These are phyloP conservation scores for Scheffersomyces quercinus DNA, from an alignment of 1,139 yeast species.

Conservation along the genomic window DNA sequence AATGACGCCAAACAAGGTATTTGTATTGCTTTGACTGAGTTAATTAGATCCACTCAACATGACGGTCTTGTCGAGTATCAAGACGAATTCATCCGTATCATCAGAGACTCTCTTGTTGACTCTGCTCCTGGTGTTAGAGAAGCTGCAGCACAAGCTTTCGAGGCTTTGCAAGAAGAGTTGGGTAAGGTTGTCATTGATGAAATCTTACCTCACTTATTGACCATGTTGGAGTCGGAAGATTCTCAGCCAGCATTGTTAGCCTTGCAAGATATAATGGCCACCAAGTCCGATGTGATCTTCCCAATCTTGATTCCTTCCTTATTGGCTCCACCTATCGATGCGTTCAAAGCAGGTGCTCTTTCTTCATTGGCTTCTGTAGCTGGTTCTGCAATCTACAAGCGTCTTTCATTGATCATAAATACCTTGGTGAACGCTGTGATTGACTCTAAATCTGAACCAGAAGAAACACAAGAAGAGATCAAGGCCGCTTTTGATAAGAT, in stretches of 20 bases:
- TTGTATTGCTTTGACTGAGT: slow-evolving; percentile 87
- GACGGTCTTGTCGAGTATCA: slow-evolving; percentile 69
- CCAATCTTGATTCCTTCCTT: slow-evolving; percentile 89
- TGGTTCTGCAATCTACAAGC: slow-evolving; percentile 75
- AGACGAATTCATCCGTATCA: slow-evolving; percentile 67
- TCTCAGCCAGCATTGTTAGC: slow-evolving; percentile 85
- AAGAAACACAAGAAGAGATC: slow-evolving; percentile 40
- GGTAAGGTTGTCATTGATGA: slow-evolving; percentile 89
- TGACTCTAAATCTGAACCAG: slow-evolving; percentile 30
- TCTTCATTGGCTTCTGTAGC: slow-evolving; percentile 92
- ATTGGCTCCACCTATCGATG: slow-evolving; percentile 77
- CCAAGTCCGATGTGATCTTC: slow-evolving; percentile 88
- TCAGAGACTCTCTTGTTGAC: slow-evolving; percentile 80
- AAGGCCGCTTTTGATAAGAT: slow-evolving; percentile 66
- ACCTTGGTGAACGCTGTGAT: slow-evolving; percentile 67
- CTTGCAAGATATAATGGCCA: slow-evolving; percentile 87
- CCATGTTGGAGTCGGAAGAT: slow-evolving; percentile 63
- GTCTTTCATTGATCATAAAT: slow-evolving; percentile 70
- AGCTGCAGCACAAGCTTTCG: slow-evolving; percentile 91
- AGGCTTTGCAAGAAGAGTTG: slow-evolving; percentile 73
- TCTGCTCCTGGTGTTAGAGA: slow-evolving; percentile 72
- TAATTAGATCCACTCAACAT: slow-evolving; percentile 70
- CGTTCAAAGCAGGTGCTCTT: slow-evolving; percentile 81
- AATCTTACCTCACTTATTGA: slow-evolving; percentile 79
- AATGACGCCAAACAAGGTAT: slow-evolving; percentile 92